Conservation (phyloP, 257 asterid genomes). For the Perilla frutescens region DNA sequence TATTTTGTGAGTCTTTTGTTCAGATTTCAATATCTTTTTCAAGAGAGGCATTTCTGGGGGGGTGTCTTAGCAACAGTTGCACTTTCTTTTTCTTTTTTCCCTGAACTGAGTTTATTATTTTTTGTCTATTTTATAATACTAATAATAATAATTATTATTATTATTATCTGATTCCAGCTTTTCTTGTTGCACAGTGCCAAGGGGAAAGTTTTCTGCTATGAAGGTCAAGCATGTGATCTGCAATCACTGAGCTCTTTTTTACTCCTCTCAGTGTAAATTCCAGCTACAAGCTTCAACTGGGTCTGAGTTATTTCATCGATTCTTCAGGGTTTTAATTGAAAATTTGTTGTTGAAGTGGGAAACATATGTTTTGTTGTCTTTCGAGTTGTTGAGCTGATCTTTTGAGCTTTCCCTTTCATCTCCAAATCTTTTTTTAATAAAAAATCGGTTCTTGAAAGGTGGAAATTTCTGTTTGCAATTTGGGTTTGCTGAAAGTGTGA, state of each 20-base stretch:
- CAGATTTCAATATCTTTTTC: constrained; percentile 48
- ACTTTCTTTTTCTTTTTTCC: constrained; percentile 27
- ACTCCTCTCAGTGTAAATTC: constrained; percentile 35
- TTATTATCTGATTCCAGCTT: constrained; percentile 43
- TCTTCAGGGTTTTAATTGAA: constrained; percentile 26
- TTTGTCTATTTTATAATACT: neutral
- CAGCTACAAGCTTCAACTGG: constrained; percentile 37
- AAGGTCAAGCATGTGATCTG: constrained; percentile 58
- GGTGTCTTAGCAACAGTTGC: constrained; percentile 32
- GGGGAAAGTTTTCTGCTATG: constrained; percentile 38
- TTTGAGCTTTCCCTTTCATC: constrained; percentile 32
- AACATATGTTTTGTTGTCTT: constrained; percentile 28
- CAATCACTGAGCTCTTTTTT: constrained; percentile 36
- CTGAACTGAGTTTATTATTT: constrained; percentile 31
- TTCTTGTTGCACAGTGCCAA: constrained; percentile 42
- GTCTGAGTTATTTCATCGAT: constrained; percentile 31
- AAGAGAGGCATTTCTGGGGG: constrained; percentile 44
- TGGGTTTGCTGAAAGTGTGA: constrained; percentile 33
- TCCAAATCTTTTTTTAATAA: constrained; percentile 13
- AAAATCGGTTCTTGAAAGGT: constrained; percentile 39
- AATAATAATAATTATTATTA: neutral
- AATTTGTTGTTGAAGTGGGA: constrained; percentile 32
- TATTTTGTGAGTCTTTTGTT: constrained; percentile 39
- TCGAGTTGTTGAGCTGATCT: constrained; percentile 44
- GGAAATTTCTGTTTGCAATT: constrained; percentile 25